Base-by-base conservation (phyloP, 176 grass and related monocot genomes). In the Dendrocalamus sinicus region DNA sequence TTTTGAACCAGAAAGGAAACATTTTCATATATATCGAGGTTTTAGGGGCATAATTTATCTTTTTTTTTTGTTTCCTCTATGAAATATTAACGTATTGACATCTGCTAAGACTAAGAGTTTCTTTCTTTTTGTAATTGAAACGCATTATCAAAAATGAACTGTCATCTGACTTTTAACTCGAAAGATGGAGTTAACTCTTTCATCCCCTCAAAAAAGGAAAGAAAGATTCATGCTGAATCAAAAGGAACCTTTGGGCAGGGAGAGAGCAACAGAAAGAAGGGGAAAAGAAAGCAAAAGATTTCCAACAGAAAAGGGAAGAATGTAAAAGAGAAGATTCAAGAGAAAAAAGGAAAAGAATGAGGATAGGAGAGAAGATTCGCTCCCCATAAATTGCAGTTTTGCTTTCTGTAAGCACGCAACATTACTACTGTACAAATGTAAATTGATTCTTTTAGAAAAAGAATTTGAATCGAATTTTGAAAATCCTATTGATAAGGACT, bases 401-500 rank as follows among this genome's bases (percentile, higher is more conserved):
- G 62, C 32, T 24, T 62, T 59, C 60, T 41, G 26, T 9, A 75
- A 40, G 61, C 28, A 75, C 54, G 8, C 63, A 72, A 20, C 78
- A 64, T 17, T 32, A 24, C 58, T 26, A 67, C 24, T 37, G 46
- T 28, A 28, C 11, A 67, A 26, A 70, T 43, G 22, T 81, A 30
- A 52, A 37, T 67, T 35, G 0, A 40, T 19, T 54, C 12, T 3
- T 13, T 5, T 3, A 44, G 2, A 8, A 58, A 55, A 35, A n/a
- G 0, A 67, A 39, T 1, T 48, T 55, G 15, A 44, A 84, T 20
- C 48, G 7, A 41, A 51, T 41, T 39, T 8, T 61, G 41, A 41
- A 61, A 72, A 77, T 51, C 12, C 5, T 68, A 17, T 77, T 43
- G 71, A 60, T 19, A 82, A 23, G 1, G 76, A 79, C 67, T 26